phyloP scores from a whole-genome alignment of 2,329 filamentous ascomycete species.

The Paracamarosporium sp. region DNA sequence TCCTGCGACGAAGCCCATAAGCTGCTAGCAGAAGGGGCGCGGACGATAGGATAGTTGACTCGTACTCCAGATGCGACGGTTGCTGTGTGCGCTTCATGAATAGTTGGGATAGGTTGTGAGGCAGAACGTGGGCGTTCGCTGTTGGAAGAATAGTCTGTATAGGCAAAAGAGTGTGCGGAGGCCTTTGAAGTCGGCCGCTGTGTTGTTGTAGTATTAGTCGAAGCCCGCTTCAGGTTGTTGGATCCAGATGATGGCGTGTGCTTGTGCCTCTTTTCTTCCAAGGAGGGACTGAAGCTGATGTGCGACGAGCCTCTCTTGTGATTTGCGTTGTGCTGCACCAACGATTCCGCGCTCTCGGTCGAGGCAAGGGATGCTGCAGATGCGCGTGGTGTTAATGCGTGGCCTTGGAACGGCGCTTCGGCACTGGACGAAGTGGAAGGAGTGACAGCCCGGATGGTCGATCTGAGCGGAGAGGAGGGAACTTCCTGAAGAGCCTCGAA shows the following conservation, averaged over 20 bases:
- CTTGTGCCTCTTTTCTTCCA: conserved; percentile 30
- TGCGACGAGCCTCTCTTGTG: conserved; percentile 38
- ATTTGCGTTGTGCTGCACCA: conserved; percentile 19
- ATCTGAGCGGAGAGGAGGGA: conserved; percentile 23
- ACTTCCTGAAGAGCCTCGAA: conserved; percentile 43
- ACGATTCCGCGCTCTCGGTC: conserved; percentile 31
- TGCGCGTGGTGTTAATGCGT: conserved; percentile 44
- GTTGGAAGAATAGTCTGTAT: conserved; percentile 42
- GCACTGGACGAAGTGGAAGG: conserved; percentile 43
- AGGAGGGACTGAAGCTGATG: conserved; percentile 31
- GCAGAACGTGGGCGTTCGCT: conserved; percentile 40
- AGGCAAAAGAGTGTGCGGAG: conserved; percentile 44
- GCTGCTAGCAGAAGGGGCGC: conserved; percentile 43
- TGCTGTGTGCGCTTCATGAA: conserved; percentile 45
- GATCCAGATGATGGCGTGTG: conserved; percentile 34
- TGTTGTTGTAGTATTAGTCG: conserved; percentile 37
- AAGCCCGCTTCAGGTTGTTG: conserved; percentile 40
- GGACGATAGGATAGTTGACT: conserved; percentile 46
- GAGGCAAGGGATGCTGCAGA: conserved; percentile 46
- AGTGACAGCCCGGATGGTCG: conserved; percentile 47
- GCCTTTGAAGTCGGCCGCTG: conserved; percentile 35
- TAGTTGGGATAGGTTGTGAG: conserved; percentile 35
- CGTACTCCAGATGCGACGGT: conserved; percentile 41
- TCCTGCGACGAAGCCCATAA: conserved; percentile 44
- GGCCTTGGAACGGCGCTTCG: conserved; percentile 32